phyloP scores from a whole-genome alignment of 768 basidiomycete species.

The Lactarius hatsudake region DNA sequence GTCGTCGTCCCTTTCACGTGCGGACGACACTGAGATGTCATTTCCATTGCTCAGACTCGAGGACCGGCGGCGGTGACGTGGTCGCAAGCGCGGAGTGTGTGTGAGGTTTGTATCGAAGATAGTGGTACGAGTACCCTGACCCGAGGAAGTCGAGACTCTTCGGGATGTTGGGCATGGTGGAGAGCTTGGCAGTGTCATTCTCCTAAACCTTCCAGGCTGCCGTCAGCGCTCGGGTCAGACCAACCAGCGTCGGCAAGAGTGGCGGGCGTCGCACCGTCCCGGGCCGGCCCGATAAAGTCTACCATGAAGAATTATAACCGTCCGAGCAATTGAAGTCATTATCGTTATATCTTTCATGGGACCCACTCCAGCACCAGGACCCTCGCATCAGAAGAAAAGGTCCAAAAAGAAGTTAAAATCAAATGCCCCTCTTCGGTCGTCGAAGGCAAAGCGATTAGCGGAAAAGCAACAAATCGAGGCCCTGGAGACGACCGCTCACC shows the following conservation, averaged over 20 bases:
- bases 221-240: not conserved
- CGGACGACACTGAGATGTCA: slow-evolving; percentile 23
- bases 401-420: slow-evolving; percentile 13
- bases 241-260: not conserved
- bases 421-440: slow-evolving; percentile 5
- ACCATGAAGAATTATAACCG: not conserved
- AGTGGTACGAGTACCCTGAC: slow-evolving; percentile 6
- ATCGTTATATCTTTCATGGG: slow-evolving; percentile 12
- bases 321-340: not conserved
- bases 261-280: not conserved
- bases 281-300: not conserved
- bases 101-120: slow-evolving; percentile 18
- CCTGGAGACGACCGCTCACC: slow-evolving; percentile 19
- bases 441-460: slow-evolving; percentile 21
- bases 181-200: slow-evolving; percentile 4
- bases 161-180: slow-evolving; percentile 6
- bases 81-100: slow-evolving; percentile 10
- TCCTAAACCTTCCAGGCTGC: not conserved
- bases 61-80: slow-evolving; percentile 20
- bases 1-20: slow-evolving; percentile 22
- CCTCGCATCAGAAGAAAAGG: slow-evolving; percentile 14
- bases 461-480: slow-evolving; percentile 26
- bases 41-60: slow-evolving; percentile 20
- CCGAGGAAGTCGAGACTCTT: slow-evolving; percentile 14
- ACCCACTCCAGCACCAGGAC: slow-evolving; percentile 13